Evolutionary conservation across 2,329 filamentous ascomycete genomes (phyloP).

Genomic region (Sarocladium brachiariae): DNA sequence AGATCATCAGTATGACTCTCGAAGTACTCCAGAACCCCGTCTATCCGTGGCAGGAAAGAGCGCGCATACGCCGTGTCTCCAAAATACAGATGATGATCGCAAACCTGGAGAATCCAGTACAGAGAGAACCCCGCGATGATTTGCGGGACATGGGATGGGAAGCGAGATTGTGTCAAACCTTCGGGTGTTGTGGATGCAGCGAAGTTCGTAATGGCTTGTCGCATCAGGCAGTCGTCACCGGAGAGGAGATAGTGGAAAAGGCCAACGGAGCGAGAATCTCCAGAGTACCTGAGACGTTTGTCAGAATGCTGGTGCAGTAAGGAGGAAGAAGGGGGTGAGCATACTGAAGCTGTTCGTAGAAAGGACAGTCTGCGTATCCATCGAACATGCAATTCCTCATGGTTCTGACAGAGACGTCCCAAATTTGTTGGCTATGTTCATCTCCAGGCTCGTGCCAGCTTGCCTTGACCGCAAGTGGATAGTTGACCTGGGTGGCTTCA

Average conservation of each 20-base stretch:
- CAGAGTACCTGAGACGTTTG: conserved; percentile 10
- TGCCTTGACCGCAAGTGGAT: conserved; percentile 11
- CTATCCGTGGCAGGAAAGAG: conserved; percentile 24
- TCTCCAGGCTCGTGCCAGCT: neutral
- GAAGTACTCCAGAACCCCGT: conserved; percentile 19
- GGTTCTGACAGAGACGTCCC: conserved; percentile 15
- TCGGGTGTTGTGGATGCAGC: conserved; percentile 12
- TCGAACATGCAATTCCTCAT: conserved; percentile 19
- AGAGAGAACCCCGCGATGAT: conserved; percentile 28
- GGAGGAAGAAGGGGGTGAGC: conserved; percentile 14
- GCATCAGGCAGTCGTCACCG: conserved; percentile 21
- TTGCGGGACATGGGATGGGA: conserved; percentile 25
- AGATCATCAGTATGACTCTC: conserved; percentile 19
- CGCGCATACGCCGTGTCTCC: conserved; percentile 21
- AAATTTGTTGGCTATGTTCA: conserved; percentile 9
- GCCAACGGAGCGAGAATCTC: conserved; percentile 16
- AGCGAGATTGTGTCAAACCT: conserved; percentile 26
- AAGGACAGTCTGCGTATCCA: conserved; percentile 25
- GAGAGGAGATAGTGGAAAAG: conserved; percentile 23
- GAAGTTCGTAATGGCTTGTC: conserved; percentile 21
- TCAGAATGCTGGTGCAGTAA: too few relatives aligned
- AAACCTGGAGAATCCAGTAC: conserved; percentile 27
- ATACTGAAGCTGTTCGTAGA: conserved; percentile 26
- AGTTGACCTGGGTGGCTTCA: neutral
- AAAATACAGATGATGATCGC: conserved; percentile 27